These are phyloP conservation scores for Brettanomyces anomalus DNA, from an alignment of 805 yeast species.

Conservation along the genomic window DNA sequence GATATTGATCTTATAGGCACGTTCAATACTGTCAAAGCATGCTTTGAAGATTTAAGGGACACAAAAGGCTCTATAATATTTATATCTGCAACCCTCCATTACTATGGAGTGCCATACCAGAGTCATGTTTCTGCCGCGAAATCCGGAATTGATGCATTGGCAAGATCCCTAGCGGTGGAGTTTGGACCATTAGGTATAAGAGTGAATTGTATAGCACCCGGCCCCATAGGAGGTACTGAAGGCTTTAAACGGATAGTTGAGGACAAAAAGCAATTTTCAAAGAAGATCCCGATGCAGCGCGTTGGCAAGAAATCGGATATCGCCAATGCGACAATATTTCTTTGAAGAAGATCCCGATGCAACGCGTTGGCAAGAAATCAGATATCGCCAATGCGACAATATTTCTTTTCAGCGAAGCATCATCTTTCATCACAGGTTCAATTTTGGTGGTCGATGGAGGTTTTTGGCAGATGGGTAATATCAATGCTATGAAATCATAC, in stretches of 20 bases:
- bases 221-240: slow-evolving; percentile 81
- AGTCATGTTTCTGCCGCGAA: slow-evolving; percentile 91
- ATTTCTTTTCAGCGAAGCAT: slow-evolving; percentile 76
- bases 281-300: slow-evolving; percentile 15
- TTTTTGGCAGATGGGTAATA: slow-evolving; percentile 68
- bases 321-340: slow-evolving; percentile 77
- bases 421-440: slow-evolving; percentile 68
- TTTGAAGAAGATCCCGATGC: slow-evolving; percentile 71
- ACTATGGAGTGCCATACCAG: slow-evolving; percentile 83
- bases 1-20: slow-evolving; percentile 85
- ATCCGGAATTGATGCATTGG: slow-evolving; percentile 88
- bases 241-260: slow-evolving; percentile 62
- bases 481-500: slow-evolving; percentile 26
- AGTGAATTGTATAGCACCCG: slow-evolving; percentile 84
- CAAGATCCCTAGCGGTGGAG: slow-evolving; percentile 80
- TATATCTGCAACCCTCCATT: slow-evolving; percentile 85
- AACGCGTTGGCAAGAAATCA: slow-evolving; percentile 55
- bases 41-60: slow-evolving; percentile 52
- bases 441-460: slow-evolving; percentile 85
- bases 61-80: slow-evolving; percentile 68
- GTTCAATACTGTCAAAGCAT: slow-evolving; percentile 82
- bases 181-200: slow-evolving; percentile 85
- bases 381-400: slow-evolving; percentile 89
- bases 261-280: slow-evolving; percentile 30
- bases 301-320: slow-evolving; percentile 57